A percentile compares a stretch with the other conserved stretches of the same genome.
Conservation (phyloP, 768 basidiomycete genomes). For the Hebeloma cylindrosporum region DNA sequence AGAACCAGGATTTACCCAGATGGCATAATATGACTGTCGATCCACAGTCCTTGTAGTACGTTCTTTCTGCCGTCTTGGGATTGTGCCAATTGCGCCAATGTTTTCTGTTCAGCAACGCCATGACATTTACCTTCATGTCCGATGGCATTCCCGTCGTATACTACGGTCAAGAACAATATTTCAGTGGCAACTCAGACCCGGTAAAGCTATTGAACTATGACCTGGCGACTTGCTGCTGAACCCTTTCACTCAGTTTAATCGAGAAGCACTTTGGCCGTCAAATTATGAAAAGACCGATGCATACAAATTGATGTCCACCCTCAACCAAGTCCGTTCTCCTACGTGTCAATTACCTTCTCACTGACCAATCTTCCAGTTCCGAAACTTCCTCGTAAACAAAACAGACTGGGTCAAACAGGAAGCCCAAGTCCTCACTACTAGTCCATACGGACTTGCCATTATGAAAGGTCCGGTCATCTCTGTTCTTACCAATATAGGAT, state of each 20-base stretch:
- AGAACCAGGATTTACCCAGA: slow-evolving; percentile 76
- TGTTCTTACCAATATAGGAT: slow-evolving; percentile 71
- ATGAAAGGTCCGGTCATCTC: slow-evolving; percentile 64
- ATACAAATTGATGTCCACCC: slow-evolving; percentile 56
- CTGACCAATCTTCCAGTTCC: slow-evolving; percentile 41
- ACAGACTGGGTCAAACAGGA: slow-evolving; percentile 56
- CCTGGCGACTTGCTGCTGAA: slow-evolving; percentile 1
- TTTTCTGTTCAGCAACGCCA: slow-evolving; percentile 54
- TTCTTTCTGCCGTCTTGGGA: slow-evolving; percentile 5
- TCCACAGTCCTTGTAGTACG: slow-evolving; percentile 67
- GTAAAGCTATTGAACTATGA: slow-evolving; percentile 35
- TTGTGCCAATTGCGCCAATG: slow-evolving; percentile 1
- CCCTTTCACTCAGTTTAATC: slow-evolving; percentile 51
- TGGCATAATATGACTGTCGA: slow-evolving; percentile 75
- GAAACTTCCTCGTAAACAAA: slow-evolving; percentile 59
- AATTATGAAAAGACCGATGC: slow-evolving; percentile 56
- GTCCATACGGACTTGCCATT: slow-evolving; percentile 55
- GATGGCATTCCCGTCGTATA: slow-evolving; percentile 86
- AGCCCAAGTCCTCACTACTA: slow-evolving; percentile 51
- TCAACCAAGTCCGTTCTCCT: slow-evolving; percentile 51
- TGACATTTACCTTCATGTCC: slow-evolving; percentile 72
- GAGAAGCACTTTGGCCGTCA: slow-evolving; percentile 76
- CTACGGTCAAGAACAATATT: slow-evolving; percentile 78
- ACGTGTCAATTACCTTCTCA: not conserved
- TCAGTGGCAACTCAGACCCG: slow-evolving; percentile 64